These are phyloP conservation scores for Xylaria sp. DNA, from an alignment of 2,329 filamentous ascomycete species.

Conservation along the genomic window DNA sequence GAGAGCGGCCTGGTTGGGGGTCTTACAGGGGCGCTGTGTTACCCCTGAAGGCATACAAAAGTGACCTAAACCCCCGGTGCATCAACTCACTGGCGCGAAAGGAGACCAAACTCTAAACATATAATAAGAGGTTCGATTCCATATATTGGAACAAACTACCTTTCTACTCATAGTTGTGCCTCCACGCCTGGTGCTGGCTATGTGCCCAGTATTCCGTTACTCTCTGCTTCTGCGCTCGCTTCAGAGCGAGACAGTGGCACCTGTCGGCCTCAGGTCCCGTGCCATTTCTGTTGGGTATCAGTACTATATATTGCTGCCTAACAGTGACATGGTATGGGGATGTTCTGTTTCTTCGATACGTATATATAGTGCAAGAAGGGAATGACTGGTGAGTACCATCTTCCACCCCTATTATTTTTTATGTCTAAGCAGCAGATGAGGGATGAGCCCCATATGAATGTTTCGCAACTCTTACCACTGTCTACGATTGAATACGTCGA, in stretches of 20 bases:
- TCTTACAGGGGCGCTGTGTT: slow-evolving; percentile 11
- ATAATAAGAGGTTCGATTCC: neutral
- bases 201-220: neutral
- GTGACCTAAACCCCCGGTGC: slow-evolving; percentile 2
- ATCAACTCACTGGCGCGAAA: neutral
- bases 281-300: slow-evolving; percentile 14
- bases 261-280: neutral
- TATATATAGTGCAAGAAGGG: neutral
- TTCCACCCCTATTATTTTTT: neutral
- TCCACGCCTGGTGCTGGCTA: neutral
- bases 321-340: neutral
- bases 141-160: neutral
- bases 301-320: slow-evolving; percentile 13
- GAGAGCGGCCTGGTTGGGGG: neutral
- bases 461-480: neutral
- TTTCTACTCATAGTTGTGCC: neutral
- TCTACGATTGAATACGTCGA: neutral
- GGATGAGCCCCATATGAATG: neutral
- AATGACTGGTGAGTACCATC: neutral
- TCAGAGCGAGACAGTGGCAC: neutral
- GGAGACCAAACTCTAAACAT: neutral
- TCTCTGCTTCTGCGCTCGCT: neutral
- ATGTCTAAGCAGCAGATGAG: neutral
- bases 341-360: neutral
- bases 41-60: slow-evolving; percentile 25